phyloP scores from a whole-genome alignment of 495 filamentous ascomycete species.

The Aeminium ludgeri region DNA sequence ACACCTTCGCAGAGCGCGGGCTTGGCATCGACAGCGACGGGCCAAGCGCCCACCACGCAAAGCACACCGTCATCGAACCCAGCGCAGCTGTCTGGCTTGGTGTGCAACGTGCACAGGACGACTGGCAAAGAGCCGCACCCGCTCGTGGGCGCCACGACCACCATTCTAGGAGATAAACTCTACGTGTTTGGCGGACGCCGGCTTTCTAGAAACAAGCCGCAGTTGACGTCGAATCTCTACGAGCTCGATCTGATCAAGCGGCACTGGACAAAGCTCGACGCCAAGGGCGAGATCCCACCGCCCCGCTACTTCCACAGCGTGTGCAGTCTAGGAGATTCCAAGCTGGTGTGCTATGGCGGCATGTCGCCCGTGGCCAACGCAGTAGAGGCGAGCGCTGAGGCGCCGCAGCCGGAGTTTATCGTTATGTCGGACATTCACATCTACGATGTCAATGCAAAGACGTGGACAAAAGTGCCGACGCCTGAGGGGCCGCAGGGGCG shows the following conservation, averaged over 20 bases:
- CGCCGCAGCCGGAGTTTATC: slow-evolving; percentile 74
- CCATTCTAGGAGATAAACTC: slow-evolving; percentile 80
- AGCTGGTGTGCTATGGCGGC: slow-evolving; percentile 92
- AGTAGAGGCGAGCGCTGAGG: slow-evolving; percentile 32
- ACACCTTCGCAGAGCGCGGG: slow-evolving; percentile 16
- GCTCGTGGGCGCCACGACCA: slow-evolving; percentile 86
- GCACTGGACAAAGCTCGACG: slow-evolving; percentile 83
- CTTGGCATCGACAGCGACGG: slow-evolving; percentile 13
- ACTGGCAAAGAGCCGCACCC: slow-evolving; percentile 83
- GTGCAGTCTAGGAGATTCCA: slow-evolving; percentile 81
- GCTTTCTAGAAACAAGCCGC: slow-evolving; percentile 63
- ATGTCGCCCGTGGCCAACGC: slow-evolving; percentile 65
- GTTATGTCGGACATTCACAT: slow-evolving; percentile 98
- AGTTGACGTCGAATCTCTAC: slow-evolving; percentile 75
- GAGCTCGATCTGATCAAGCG: slow-evolving; percentile 80
- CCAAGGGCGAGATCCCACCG: slow-evolving; percentile 66
- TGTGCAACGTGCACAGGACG: slow-evolving; percentile 84
- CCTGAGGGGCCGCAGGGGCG: slow-evolving; percentile 76
- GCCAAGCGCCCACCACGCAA: slow-evolving; percentile 13
- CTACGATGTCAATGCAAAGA: slow-evolving; percentile 69
- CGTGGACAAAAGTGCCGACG: slow-evolving; percentile 62
- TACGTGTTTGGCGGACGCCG: slow-evolving; percentile 91
- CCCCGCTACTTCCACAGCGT: slow-evolving; percentile 95
- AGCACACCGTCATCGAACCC: slow-evolving; percentile 15
- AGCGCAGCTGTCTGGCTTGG: slow-evolving; percentile 58